Conservation (phyloP, 441 rosid genomes). For the Gossypium davidsonii region DNA sequence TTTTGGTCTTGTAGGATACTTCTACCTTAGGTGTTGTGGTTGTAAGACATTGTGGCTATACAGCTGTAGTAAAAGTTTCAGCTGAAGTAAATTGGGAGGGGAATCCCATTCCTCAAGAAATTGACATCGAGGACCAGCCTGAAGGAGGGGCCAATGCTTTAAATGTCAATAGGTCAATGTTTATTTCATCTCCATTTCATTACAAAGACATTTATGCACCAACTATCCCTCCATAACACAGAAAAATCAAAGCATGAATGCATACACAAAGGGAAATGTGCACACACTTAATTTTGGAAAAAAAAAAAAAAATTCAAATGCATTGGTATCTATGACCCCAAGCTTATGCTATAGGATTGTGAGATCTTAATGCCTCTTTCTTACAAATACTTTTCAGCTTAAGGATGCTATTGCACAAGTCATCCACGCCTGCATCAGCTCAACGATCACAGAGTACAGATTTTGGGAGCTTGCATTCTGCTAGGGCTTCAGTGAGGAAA, state of each 20-base stretch:
- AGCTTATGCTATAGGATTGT: background rate
- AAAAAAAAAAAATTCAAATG: background rate
- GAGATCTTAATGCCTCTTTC: constrained; percentile 19
- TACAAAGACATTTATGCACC: background rate
- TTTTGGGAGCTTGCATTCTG: constrained; percentile 37
- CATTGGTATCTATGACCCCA: background rate
- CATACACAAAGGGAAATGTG: constrained; percentile 1
- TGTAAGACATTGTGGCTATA: constrained; percentile 63
- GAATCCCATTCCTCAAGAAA: constrained; percentile 38
- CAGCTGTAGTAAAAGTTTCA: constrained; percentile 56
- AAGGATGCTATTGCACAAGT: constrained; percentile 68
- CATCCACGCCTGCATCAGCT: constrained; percentile 44
- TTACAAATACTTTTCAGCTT: constrained; percentile 43
- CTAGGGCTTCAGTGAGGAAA: constrained; percentile 51
- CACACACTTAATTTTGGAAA: background rate
- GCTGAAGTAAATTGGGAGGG: constrained; percentile 45
- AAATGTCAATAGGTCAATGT: constrained; percentile 60
- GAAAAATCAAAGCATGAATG: background rate
- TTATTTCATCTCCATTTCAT: constrained; percentile 12
- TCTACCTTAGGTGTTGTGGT: constrained; percentile 72
- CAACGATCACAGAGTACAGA: constrained; percentile 61
- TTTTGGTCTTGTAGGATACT: constrained; percentile 46
- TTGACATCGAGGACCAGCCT: constrained; percentile 65
- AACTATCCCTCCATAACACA: background rate
- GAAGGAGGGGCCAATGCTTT: constrained; percentile 78